These are phyloP conservation scores for Lasiodiplodia citricola DNA, from an alignment of 2,329 filamentous ascomycete species.

Conservation along the genomic window DNA sequence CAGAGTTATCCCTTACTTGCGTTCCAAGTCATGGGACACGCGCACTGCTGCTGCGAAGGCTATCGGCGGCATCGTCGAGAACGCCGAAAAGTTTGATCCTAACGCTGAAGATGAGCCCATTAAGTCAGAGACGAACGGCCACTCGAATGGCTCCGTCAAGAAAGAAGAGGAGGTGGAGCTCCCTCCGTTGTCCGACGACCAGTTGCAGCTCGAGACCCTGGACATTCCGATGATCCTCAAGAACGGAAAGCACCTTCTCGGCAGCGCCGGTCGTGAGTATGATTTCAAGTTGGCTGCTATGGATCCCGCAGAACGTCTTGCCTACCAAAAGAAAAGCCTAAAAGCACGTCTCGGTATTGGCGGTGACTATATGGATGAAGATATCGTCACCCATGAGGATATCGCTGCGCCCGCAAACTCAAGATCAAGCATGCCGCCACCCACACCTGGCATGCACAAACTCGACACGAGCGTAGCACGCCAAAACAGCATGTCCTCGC, in stretches of 20 bases:
- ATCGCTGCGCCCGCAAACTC: slow-evolving; percentile 44
- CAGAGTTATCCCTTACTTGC: slow-evolving; percentile 91
- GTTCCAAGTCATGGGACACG: slow-evolving; percentile 97
- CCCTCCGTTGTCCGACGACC: slow-evolving; percentile 58
- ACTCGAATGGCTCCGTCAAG: slow-evolving; percentile 43
- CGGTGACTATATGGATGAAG: slow-evolving; percentile 84
- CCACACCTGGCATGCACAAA: slow-evolving; percentile 50
- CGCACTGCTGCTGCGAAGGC: slow-evolving; percentile 91
- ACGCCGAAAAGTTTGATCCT: slow-evolving; percentile 86
- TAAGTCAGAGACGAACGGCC: slow-evolving; percentile 45
- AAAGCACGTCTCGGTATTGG: slow-evolving; percentile 80
- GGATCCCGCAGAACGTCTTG: slow-evolving; percentile 79
- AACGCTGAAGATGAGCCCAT: slow-evolving; percentile 67
- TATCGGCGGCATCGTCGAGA: slow-evolving; percentile 89
- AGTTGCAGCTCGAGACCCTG: slow-evolving; percentile 74
- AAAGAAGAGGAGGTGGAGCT: slow-evolving; percentile 58
- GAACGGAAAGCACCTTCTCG: slow-evolving; percentile 81
- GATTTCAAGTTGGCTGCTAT: slow-evolving; percentile 84
- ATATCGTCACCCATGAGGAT: slow-evolving; percentile 73
- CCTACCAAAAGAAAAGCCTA: slow-evolving; percentile 89
- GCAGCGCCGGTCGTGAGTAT: slow-evolving; percentile 79
- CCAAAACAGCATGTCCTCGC: slow-evolving; percentile 51
- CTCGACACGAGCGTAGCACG: slow-evolving; percentile 58
- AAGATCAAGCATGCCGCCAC: slow-evolving; percentile 29
- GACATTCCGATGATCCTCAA: slow-evolving; percentile 81